These are phyloP conservation scores for Trametes coccinea DNA, from an alignment of 768 basidiomycete genomes.

Conservation along the genomic window DNA sequence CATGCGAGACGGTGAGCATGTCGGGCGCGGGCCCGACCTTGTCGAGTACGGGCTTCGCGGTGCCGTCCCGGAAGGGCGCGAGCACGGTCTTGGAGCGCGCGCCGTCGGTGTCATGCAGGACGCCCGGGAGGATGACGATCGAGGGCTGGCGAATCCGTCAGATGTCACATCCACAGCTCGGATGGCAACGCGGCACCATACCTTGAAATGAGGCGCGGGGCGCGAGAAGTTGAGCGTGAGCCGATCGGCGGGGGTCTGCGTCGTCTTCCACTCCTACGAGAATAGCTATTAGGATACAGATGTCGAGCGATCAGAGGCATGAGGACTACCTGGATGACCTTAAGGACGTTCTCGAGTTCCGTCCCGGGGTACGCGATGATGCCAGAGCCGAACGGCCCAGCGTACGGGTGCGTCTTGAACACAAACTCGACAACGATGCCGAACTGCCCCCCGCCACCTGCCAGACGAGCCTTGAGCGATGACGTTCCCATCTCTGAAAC, in stretches of 20 bases:
- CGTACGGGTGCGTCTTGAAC: constrained; percentile 23
- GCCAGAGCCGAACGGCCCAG: constrained; percentile 19
- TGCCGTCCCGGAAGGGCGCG: constrained; percentile 20
- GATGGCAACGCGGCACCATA: background rate
- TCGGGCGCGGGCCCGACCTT: constrained; percentile 17
- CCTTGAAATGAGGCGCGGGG: constrained; percentile 22
- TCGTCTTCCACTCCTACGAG: constrained; percentile 15
- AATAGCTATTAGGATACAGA: background rate
- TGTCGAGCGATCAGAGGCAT: background rate
- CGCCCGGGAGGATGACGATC: constrained; percentile 11
- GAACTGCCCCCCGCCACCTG: constrained; percentile 31
- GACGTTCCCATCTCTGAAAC: background rate
- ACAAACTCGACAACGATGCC: constrained; percentile 35
- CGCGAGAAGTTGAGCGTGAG: constrained; percentile 22
- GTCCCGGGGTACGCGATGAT: constrained; percentile 18
- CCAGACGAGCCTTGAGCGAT: background rate
- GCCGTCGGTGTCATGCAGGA: constrained; percentile 19
- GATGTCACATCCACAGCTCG: background rate
- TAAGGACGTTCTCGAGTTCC: constrained; percentile 12
- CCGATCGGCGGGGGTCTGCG: constrained; percentile 14
- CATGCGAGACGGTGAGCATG: constrained; percentile 21
- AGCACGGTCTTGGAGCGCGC: constrained; percentile 17
- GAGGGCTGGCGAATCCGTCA: constrained; percentile 11
- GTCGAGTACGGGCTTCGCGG: constrained; percentile 16
- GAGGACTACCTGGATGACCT: constrained; percentile 11